Percentiles rank a stretch among this genome's conserved stretches.
Evolutionary conservation across 2,329 filamentous ascomycete species (phyloP).

Genomic region (Fusarium sp.): DNA sequence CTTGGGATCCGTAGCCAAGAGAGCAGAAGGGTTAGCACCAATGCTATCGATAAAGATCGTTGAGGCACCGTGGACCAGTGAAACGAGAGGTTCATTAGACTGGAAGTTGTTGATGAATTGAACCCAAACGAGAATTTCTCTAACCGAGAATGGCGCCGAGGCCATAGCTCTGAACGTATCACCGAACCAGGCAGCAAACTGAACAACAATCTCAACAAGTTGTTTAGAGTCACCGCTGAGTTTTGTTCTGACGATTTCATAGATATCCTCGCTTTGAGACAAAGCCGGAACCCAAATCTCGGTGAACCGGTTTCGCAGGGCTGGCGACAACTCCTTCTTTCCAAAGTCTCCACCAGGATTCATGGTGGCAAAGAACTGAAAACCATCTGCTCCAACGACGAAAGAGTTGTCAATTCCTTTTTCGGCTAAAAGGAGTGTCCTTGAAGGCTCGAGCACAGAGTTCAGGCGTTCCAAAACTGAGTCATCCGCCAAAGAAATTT

Average conservation of each 20-base stretch:
- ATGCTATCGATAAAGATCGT: slow-evolving; percentile 97
- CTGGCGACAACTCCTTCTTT: slow-evolving; percentile 96
- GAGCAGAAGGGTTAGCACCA: slow-evolving; percentile 91
- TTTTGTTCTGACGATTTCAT: slow-evolving; percentile 87
- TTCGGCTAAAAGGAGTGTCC: slow-evolving; percentile 90
- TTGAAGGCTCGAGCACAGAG: slow-evolving; percentile 90
- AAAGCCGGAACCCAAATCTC: slow-evolving; percentile 98
- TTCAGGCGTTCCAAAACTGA: slow-evolving; percentile 97
- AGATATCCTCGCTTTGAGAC: slow-evolving; percentile 85
- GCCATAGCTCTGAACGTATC: slow-evolving; percentile 80
- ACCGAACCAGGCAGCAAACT: slow-evolving; percentile 95
- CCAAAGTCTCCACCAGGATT: slow-evolving; percentile 99
- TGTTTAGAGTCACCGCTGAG: slow-evolving; percentile 68
- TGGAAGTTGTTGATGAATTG: slow-evolving; percentile 84
- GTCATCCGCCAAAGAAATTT: slow-evolving; percentile 97
- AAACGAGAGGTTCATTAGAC: slow-evolving; percentile 59
- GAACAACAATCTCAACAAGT: slow-evolving; percentile 78
- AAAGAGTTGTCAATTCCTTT: slow-evolving; percentile 89
- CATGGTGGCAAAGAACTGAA: slow-evolving; percentile 99
- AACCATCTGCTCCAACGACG: slow-evolving; percentile 80
- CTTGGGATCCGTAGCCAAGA: slow-evolving; percentile 79
- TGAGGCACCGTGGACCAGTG: slow-evolving; percentile 84
- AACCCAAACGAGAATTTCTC: slow-evolving; percentile 94
- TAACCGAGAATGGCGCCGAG: slow-evolving; percentile 84
- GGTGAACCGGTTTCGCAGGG: slow-evolving; percentile 94